phyloP scores from a whole-genome alignment of 495 filamentous ascomycete species.

The Trichoderma asperelloides region DNA sequence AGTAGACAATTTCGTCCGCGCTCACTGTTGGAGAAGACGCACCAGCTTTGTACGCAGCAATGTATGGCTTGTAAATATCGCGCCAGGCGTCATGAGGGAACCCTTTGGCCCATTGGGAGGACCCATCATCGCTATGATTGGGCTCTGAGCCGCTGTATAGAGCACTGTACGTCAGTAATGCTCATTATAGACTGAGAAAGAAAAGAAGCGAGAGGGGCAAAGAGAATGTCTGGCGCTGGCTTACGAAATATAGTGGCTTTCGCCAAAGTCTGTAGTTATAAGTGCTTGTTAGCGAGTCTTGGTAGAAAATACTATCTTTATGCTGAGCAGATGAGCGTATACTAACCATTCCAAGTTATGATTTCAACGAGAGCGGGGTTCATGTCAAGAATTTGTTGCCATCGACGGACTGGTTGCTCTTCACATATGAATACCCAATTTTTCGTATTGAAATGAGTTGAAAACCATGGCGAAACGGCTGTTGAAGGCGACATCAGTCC shows the following conservation, averaged over 20 bases:
- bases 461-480: slow-evolving; percentile 48
- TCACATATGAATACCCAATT: slow-evolving; percentile 36
- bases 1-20: slow-evolving; percentile 45
- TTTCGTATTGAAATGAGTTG: slow-evolving; percentile 41
- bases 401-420: slow-evolving; percentile 26
- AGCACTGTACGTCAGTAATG: not conserved
- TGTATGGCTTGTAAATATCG: slow-evolving; percentile 15
- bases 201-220: not conserved
- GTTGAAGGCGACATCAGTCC: slow-evolving; percentile 7
- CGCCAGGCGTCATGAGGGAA: slow-evolving; percentile 17
- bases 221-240: not conserved
- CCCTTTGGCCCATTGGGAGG: slow-evolving; percentile 15
- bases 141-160: slow-evolving; percentile 25
- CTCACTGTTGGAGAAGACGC: slow-evolving; percentile 17
- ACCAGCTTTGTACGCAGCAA: slow-evolving; percentile 17
- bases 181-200: not conserved
- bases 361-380: slow-evolving; percentile 17
- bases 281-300: not conserved
- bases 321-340: not conserved
- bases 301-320: not conserved
- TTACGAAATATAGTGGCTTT: slow-evolving; percentile 12
- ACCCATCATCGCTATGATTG: slow-evolving; percentile 26
- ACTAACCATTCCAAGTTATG: slow-evolving; percentile 18
- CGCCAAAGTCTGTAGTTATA: slow-evolving; percentile 5
- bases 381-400: slow-evolving; percentile 16